Evolutionary conservation across 1,139 yeast species (phyloP).

Genomic region (Suhomyces terraborum): DNA sequence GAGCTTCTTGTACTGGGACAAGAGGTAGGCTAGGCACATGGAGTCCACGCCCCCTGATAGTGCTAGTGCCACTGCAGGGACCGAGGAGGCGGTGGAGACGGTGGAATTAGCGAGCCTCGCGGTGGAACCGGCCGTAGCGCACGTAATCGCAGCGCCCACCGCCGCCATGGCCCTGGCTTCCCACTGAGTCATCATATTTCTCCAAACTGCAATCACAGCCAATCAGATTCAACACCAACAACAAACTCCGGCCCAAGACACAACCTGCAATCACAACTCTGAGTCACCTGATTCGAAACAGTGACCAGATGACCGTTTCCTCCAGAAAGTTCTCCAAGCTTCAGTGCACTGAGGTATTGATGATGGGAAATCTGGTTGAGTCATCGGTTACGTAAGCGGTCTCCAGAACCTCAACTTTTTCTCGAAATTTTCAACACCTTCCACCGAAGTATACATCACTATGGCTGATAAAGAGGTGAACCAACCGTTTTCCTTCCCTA

Average conservation of each 20-base stretch:
- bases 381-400: conserved; percentile 7
- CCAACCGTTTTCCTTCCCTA: conserved; percentile 66
- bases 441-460: conserved; percentile 1
- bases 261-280: too few species aligned
- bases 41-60: conserved; percentile 86
- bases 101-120: not conserved
- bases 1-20: conserved; percentile 31
- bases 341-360: not conserved
- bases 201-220: too few species aligned
- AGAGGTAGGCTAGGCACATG: conserved; percentile 59
- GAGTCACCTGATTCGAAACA: too few species aligned
- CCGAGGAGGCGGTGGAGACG: not conserved
- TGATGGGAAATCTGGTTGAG: not conserved
- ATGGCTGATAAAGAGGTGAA: conserved; percentile 37
- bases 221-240: not conserved
- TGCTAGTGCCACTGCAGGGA: conserved; percentile 38
- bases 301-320: not conserved
- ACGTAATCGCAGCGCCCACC: too few species aligned
- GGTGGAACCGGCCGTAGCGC: not conserved
- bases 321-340: too few species aligned
- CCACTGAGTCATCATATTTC: too few species aligned
- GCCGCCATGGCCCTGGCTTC: conserved; percentile 3
- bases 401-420: not conserved
- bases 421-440: conserved; percentile 4
- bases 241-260: not conserved